Base-by-base conservation (phyloP, 257 asterid genomes). In the Rubia yunnanensis region DNA sequence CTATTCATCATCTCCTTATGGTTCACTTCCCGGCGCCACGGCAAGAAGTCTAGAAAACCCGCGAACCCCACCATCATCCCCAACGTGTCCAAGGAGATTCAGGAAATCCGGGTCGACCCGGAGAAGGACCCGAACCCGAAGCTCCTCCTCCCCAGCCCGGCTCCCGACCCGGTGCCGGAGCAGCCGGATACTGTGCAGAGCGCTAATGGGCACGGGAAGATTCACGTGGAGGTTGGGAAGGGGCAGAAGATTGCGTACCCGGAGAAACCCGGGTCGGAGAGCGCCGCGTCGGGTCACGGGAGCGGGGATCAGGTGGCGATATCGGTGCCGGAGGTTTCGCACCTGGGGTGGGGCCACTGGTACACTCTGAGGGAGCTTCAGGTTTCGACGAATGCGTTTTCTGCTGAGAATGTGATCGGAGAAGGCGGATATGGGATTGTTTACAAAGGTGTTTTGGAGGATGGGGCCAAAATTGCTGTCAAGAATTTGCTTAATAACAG, bases 291-390 rank as follows among this genome's bases (percentile, higher is more conserved):
- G 68, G 79, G 81, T 10, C 83, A 77, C 17, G 94, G 83, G 57
- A 80, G 80, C 34, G 95, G 83, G 3, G 81, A 59, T 2, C 95
- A 81, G 60, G 66, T 65, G 64, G 79, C 70, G 63, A 59, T 78
- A 22, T 49, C 71, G 24, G 91, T 83, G 46, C 94, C 98, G 32
- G 94, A 86, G 82, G 98, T 91, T 46, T 91, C 95, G 22, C 96
- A 86, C 78, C 79, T 91, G 83, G 96, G 98, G 24, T 91, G 98
- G 98, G 98, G 98, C 3, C 94, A 88, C 69, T 91, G 98, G 98
- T 91, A 88, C 46, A 91, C 95, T 24, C 60, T 91, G 63, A 79
- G 98, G 66, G 98, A 91, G 81, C 95, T 91, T 39, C 88, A 91
- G 74, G 77, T 76, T 50, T 44, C 95, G 0, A 88, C 98, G 2